These are phyloP conservation scores for Prunus mume DNA, from an alignment of 306 rosid species.

Conservation along the genomic window DNA sequence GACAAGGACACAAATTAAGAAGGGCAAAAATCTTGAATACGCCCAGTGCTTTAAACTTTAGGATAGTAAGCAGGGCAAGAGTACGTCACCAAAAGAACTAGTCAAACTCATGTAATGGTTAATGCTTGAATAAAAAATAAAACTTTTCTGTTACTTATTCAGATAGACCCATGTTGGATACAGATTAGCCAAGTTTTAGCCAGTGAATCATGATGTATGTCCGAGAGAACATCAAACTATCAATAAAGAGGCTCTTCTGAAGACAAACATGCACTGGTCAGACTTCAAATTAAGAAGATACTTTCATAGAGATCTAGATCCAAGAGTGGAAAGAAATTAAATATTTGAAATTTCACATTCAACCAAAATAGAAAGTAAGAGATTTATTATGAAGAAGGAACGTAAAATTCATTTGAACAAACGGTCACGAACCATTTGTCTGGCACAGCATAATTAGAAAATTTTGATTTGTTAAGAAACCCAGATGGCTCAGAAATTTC, in stretches of 20 bases:
- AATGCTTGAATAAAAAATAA: not conserved
- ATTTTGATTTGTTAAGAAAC: slow-evolving; percentile 8
- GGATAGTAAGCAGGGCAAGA: slow-evolving; percentile 4
- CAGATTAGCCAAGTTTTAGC: not conserved
- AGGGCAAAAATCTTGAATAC: not conserved
- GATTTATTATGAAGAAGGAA: not conserved
- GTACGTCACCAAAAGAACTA: not conserved
- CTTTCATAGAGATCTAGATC: not conserved
- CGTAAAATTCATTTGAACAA: not conserved
- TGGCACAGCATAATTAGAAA: not conserved
- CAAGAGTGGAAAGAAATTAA: not conserved
- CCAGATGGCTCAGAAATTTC: slow-evolving; percentile 1
- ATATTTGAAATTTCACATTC: not conserved
- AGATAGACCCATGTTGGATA: not conserved
- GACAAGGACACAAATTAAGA: slow-evolving; percentile 11
- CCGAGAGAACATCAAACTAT: not conserved
- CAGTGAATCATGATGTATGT: not conserved
- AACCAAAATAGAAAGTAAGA: not conserved
- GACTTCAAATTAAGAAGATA: not conserved
- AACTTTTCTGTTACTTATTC: not conserved
- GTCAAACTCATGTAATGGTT: not conserved
- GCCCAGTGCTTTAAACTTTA: not conserved
- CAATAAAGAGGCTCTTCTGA: slow-evolving; percentile 1
- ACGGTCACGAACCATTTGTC: not conserved
- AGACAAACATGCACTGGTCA: not conserved